Conservation (phyloP, 768 basidiomycete genomes). For the Panaeolus papilionaceus region DNA sequence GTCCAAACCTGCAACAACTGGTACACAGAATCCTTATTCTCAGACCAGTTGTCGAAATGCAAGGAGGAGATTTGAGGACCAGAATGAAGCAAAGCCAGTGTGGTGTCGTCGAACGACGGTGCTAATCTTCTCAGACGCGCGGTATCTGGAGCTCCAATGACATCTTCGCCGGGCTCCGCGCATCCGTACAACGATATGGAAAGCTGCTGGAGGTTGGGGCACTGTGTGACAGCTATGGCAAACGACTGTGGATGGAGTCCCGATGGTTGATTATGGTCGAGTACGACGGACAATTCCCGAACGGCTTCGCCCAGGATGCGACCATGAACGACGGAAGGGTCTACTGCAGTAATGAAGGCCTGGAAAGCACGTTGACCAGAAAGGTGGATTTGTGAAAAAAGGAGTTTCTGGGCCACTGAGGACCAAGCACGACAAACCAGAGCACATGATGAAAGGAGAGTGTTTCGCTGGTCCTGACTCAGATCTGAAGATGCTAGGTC, state of each 20-base stretch:
- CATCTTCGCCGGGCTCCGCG: constrained; percentile 54
- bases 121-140: constrained; percentile 56
- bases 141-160: constrained; percentile 52
- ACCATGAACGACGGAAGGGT: constrained; percentile 52
- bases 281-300: constrained; percentile 54
- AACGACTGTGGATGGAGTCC: constrained; percentile 62
- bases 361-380: constrained; percentile 57
- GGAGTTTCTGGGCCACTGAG: constrained; percentile 62
- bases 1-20: constrained; percentile 74
- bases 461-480: constrained; percentile 39
- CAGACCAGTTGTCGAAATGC: constrained; percentile 76
- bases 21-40: constrained; percentile 58
- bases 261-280: constrained; percentile 74
- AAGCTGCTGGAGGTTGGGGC: constrained; percentile 64
- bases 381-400: constrained; percentile 65
- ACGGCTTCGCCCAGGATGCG: constrained; percentile 60
- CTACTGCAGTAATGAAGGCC: constrained; percentile 59
- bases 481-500: constrained; percentile 56
- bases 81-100: constrained; percentile 55
- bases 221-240: constrained; percentile 60
- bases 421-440: constrained; percentile 77
- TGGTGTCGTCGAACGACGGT: constrained; percentile 59
- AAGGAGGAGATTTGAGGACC: constrained; percentile 62
- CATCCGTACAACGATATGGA: constrained; percentile 65
- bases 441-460: constrained; percentile 57